Base-by-base conservation (phyloP, 2,329 filamentous ascomycete species). In the Zymoseptoria passerinii region DNA sequence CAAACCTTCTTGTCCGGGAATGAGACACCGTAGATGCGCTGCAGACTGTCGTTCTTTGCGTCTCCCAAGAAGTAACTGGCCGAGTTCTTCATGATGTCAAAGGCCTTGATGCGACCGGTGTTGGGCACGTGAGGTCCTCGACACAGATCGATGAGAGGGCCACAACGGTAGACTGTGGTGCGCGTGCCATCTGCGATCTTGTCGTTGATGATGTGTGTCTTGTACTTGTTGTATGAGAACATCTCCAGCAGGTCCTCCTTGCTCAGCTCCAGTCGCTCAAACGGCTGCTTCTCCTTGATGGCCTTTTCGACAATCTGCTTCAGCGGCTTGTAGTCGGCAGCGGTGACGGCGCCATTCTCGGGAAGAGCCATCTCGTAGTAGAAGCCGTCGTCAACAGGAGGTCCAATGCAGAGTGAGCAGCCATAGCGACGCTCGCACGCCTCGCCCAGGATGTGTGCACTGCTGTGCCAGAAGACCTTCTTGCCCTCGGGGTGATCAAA, bases 171-270 rank as follows among this genome's bases (percentile, higher is more conserved):
- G 48, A 97, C 92, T 8, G 94, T 97, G 72, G 90, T 95, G 72
- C 83, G 90, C 57, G 90, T 92, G 67, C 90, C 91, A 67, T 96
- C 90, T 48, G 86, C 80, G 61, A 97, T 89, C 75, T 95, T 91
- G 78, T 91, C 88, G 68, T 90, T 87, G 77, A 99, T 97, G 75
- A 97, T 95, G 74, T 96, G 89, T 73, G 95, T 86, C 83, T 99
- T 97, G 81, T 96, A 97, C 74, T 94, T 94, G 82, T 95, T 96
- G 81, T 95, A 95, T 68, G 86, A 84, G 80, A 97, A 97, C 89
- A 97, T 96, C 73, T 96, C 90, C 55, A 94, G 83, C 54, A 97
- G 81, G 66, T 97, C 87, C 56, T 92, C 88, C 77, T 97, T 97
- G 65, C 88, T 88, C 71, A 96, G 83, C 64, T 88, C 88, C 52